Base-by-base conservation (phyloP, 345 rosid species). In the Dipteronia sinensis region DNA sequence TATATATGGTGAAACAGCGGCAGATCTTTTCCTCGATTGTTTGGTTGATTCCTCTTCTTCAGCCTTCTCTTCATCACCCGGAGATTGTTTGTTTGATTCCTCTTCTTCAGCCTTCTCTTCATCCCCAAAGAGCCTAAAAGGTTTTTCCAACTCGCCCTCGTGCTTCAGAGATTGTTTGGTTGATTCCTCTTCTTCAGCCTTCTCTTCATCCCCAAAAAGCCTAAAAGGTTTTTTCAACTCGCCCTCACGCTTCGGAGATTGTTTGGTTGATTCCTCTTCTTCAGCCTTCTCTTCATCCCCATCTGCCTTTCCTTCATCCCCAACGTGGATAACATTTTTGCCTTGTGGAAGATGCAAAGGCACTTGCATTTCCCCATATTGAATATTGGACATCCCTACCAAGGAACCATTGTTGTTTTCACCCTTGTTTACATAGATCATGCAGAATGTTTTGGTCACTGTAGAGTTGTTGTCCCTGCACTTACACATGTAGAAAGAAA, bases 401-500 rank as follows among this genome's bases (percentile, higher is more conserved):
- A 49, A 13, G 38, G 49, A 2, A 63, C 51, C 67, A 10, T 46
- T 7, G 22, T 25, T 44, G 20, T 23, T 44, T 2, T 61, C 75
- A 1, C 10, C 65, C 38, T 47, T 82, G 34, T 29, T 63, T 9
- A 69, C 84, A 11, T 84, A 90, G 15, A 90, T 91, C 85, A 90
- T 81, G 74, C 69, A 76, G 77, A 86, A 86, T 1, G 69, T 76
- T 7, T 78, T 76, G 0, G 34, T 69, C 2, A 73, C 78, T 23
- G 71, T 66, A 7, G 38, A 34, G 38, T 6, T 76, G 1, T 19
- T 69, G 8, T 71, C 85, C 2, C 47, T 61, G 31, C 65, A 19
- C 51, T 86, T 82, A 42, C 94, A 91, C 22, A 59, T 29, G 73
- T 76, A 86, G 83, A 95, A 91, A 20, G 75, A 51, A 2, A 95